Percentiles rank a stretch among this genome's conserved stretches.
These are phyloP conservation scores for Penicillium steckii DNA, from an alignment of 495 filamentous ascomycete species.

Conservation along the genomic window DNA sequence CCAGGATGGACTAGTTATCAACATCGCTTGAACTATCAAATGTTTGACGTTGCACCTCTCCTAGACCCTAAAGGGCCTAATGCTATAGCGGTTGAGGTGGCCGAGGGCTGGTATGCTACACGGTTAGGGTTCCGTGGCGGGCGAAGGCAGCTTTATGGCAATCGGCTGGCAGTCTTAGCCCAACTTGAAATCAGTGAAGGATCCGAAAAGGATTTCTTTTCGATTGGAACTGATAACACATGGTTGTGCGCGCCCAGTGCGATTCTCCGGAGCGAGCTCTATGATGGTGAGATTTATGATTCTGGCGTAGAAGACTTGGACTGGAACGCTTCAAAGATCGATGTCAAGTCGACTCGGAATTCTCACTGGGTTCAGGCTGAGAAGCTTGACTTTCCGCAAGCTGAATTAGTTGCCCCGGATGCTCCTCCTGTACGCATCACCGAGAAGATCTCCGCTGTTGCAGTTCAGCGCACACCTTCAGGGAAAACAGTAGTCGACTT, in stretches of 20 bases:
- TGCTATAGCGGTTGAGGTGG: conserved; percentile 44
- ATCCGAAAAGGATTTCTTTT: conserved; percentile 6
- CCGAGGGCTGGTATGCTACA: conserved; percentile 53
- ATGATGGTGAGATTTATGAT: conserved; percentile 52
- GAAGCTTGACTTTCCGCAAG: conserved; percentile 19
- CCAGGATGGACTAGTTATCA: conserved; percentile 51
- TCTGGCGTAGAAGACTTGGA: conserved; percentile 17
- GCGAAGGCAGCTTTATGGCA: conserved; percentile 37
- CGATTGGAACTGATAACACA: conserved; percentile 34
- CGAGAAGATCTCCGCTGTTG: conserved; percentile 29
- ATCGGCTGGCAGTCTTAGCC: conserved; percentile 39
- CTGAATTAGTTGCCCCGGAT: conserved; percentile 33
- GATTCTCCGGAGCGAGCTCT: conserved; percentile 45
- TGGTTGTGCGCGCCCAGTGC: conserved; percentile 37
- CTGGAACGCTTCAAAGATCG: conserved; percentile 4
- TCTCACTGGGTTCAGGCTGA: conserved; percentile 14
- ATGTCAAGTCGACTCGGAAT: conserved; percentile 8
- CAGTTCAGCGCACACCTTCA: conserved; percentile 31
- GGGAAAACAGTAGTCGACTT: conserved; percentile 48
- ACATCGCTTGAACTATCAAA: conserved; percentile 45
- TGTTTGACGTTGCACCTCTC: conserved; percentile 45
- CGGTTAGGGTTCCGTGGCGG: conserved; percentile 29
- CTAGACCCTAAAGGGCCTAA: conserved; percentile 32
- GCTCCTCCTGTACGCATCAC: conserved; percentile 37
- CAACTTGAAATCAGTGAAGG: conserved; percentile 35